Conservation (phyloP, 208 protist species). For the Balamuthia mandrillaris region DNA sequence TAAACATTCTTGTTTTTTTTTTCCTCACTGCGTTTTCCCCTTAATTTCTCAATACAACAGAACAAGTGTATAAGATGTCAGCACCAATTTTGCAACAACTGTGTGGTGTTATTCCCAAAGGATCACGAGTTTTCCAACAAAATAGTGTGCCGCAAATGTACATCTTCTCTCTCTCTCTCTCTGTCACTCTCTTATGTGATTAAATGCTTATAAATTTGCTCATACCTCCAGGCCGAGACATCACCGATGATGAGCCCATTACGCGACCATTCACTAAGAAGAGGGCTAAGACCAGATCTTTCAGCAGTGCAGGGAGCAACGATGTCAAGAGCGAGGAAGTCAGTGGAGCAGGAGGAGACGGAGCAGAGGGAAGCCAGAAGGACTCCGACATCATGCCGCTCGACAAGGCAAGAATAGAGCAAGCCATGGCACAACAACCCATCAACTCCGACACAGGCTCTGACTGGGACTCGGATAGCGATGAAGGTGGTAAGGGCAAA, state of each 20-base stretch:
- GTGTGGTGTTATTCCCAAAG: background rate
- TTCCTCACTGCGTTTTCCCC: background rate
- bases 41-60: too few relatives aligned
- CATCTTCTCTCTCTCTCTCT: background rate
- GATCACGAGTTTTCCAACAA: background rate
- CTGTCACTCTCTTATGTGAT: background rate
- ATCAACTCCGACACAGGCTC: background rate
- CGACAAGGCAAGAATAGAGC: background rate
- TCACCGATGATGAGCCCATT: background rate
- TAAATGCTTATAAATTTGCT: background rate
- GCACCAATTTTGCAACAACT: conserved; percentile 5
- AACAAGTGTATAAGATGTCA: conserved; percentile 9
- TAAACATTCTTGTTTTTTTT: background rate
- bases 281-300: background rate
- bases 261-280: background rate
- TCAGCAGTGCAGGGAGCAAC: background rate
- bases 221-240: background rate
- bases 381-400: background rate
- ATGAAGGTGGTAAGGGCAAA: background rate
- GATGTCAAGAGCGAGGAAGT: background rate
- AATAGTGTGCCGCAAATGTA: background rate
- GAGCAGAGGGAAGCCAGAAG: too few relatives aligned
- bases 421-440: background rate
- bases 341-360: too few relatives aligned
- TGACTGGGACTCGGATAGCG: background rate